Conservation (phyloP, 2,329 filamentous ascomycete species). For the Westerdykella sp. region DNA sequence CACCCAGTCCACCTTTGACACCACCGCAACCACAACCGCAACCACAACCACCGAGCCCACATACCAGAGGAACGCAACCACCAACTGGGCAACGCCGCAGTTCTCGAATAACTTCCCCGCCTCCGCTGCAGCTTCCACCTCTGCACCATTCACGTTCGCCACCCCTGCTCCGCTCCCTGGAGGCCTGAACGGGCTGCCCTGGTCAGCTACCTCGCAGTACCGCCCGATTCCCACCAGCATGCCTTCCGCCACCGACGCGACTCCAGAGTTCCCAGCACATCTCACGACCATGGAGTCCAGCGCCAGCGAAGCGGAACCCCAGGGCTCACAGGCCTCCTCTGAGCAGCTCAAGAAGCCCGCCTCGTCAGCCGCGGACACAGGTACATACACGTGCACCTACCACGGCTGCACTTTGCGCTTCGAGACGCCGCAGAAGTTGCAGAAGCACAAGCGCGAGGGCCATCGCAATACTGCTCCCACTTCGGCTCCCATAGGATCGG, state of each 20-base stretch:
- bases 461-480: conserved; percentile 54
- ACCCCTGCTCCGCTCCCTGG: conserved; percentile 31
- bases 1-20: conserved; percentile 33
- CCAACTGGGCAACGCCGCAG: conserved; percentile 33
- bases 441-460: conserved; percentile 92
- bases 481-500: conserved; percentile 3
- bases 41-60: neutral
- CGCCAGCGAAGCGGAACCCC: conserved; percentile 47
- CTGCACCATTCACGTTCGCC: conserved; percentile 43
- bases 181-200: conserved; percentile 28
- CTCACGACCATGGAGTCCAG: conserved; percentile 58
- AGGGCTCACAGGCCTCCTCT: conserved; percentile 24
- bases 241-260: conserved; percentile 35
- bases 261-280: conserved; percentile 53
- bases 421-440: conserved; percentile 75
- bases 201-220: conserved; percentile 26
- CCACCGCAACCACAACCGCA: conserved; percentile 8
- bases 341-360: conserved; percentile 50
- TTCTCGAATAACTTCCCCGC: conserved; percentile 31
- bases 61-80: conserved; percentile 17
- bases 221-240: conserved; percentile 25
- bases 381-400: conserved; percentile 94
- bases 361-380: conserved; percentile 65
- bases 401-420: conserved; percentile 86
- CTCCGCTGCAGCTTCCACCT: conserved; percentile 23